Base-by-base conservation (phyloP, 1,284 basidiomycete species). In the Pisolithus thermaeus region DNA sequence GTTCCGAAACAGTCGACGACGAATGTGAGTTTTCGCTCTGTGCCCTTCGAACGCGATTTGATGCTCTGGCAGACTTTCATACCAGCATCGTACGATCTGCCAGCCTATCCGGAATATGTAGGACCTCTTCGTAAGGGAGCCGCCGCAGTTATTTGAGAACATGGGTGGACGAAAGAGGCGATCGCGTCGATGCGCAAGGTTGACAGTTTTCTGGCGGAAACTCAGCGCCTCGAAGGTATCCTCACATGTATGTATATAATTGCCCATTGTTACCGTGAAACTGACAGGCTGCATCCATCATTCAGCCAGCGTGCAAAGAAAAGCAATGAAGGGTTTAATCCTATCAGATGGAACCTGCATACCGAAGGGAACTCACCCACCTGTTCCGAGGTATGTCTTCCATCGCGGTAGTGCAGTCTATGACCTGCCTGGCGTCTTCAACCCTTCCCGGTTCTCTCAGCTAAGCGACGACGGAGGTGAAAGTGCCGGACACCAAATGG, bases 191-290 rank as follows among this genome's bases (percentile, higher is more conserved):
- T 79, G 73, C 57, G 57, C 45, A 73, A 71, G 52, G 49, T 77
- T 2, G 77, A 79, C 58, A 79, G 76, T 54, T 76, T 78, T 58
- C 32, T 80, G 25, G 68, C 64, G 41, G 77, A 79, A 56, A 63
- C 65, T 2, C 65, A 70, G 48, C 66, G 76, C 1, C 38, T 69
- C n/a, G 60, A 67, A 30, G 65, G 68, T 0, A 43, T 40, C 23
- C 20, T 40, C 68, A 3, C 55, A 49, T 39, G 23, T 55, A 12
- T 25, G 70, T 69, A 59, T n/a, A 5, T 4, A 8, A 5, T 1
- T 3, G 3, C 23, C 20, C 45, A 32, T 7, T 7, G 27, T 14
- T 9, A 3, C 16, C 20, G 1, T 32, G 6, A 9, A 9, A 22
- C 49, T 18, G 52, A 36, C 16, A 2, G 16, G 6, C 5, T 22